Conservation (phyloP, 2,329 filamentous ascomycete species). For the Colletotrichum filicis region DNA sequence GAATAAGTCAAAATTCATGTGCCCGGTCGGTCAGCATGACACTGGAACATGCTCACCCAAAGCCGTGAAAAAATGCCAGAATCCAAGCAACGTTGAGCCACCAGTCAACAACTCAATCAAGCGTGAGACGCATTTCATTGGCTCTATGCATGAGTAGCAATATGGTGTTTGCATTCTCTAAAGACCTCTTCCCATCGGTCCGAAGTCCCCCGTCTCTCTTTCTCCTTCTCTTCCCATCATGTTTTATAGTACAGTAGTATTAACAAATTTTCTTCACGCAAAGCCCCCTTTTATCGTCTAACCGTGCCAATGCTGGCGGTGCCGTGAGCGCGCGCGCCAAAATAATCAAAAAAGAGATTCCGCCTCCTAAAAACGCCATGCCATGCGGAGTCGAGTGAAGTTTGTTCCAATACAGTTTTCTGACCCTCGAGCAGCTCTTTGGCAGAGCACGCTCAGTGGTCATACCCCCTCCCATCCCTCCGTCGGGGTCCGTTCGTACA, state of each 20-base stretch:
- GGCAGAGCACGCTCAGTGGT: neutral
- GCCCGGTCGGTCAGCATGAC: neutral
- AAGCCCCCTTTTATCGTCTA: constrained; percentile 33
- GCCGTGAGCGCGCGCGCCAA: constrained; percentile 17
- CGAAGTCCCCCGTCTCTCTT: neutral
- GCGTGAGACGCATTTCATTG: neutral
- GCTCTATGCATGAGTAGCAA: constrained; percentile 11
- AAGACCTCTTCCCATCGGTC: neutral
- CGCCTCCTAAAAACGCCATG: constrained; percentile 36
- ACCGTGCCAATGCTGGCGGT: constrained; percentile 34
- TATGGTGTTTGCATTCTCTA: constrained; percentile 15
- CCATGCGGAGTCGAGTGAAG: constrained; percentile 39
- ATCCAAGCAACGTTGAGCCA: no score
- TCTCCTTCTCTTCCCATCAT: neutral
- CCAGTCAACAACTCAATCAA: neutral
- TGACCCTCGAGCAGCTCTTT: neutral
- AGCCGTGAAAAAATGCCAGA: neutral
- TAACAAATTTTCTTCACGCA: constrained; percentile 27
- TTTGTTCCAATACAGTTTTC: constrained; percentile 33
- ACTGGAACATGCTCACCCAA: neutral
- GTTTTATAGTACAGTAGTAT: constrained; percentile 31
- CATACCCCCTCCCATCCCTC: neutral
- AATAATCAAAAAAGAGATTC: neutral
- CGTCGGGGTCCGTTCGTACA: neutral
- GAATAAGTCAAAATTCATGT: neutral